Percentiles rank a stretch among this genome's conserved stretches.
These are phyloP conservation scores for Colletotrichum kahawae DNA, from an alignment of 2,329 filamentous ascomycete species.

Conservation along the genomic window DNA sequence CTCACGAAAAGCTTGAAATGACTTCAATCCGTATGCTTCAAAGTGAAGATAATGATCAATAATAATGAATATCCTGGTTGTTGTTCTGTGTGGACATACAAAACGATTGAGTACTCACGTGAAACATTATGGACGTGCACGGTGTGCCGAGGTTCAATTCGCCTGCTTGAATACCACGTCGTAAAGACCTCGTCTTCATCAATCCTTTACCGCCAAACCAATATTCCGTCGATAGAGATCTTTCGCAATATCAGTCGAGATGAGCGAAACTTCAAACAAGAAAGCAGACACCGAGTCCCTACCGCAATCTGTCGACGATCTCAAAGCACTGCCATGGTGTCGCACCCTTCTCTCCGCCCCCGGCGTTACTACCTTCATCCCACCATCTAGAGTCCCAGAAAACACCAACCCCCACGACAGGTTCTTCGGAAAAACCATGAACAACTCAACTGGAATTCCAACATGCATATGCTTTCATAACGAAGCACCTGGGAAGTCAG, in stretches of 20 bases:
- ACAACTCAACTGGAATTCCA: constrained; percentile 28
- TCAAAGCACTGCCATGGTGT: constrained; percentile 41
- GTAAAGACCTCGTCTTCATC: neutral
- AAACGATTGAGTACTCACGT: neutral
- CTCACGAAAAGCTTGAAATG: neutral
- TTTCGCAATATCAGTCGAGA: neutral
- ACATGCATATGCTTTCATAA: constrained; percentile 40
- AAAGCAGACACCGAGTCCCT: neutral
- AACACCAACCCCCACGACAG: constrained; percentile 33
- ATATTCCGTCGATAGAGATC: neutral
- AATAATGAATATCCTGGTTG: neutral
- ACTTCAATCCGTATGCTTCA: accelerated
- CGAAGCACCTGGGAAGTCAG: constrained; percentile 23
- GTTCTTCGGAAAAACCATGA: constrained; percentile 37
- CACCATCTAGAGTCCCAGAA: constrained; percentile 36
- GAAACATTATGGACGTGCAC: neutral
- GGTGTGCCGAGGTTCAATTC: constrained; percentile 3
- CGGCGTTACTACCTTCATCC: constrained; percentile 35
- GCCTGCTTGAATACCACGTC: neutral
- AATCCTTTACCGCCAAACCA: neutral
- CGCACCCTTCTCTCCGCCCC: constrained; percentile 31
- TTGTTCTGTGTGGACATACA: neutral
- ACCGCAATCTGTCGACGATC: constrained; percentile 26
- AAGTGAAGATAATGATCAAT: neutral
- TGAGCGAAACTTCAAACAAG: neutral